Conservation (phyloP, 257 asterid species). For the Rehmannia glutinosa region DNA sequence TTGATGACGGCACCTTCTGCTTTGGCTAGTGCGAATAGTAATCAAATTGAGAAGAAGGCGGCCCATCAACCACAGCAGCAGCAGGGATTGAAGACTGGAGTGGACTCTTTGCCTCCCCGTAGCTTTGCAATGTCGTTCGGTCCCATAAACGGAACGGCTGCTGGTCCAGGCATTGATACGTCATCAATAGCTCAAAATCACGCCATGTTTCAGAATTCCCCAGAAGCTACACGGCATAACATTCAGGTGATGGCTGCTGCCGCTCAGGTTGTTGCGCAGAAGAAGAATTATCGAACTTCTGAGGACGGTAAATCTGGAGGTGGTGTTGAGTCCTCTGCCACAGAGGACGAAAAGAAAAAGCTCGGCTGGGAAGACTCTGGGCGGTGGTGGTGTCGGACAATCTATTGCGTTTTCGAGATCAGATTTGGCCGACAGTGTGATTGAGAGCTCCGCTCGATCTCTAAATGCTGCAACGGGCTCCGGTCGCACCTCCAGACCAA, state of each 20-base stretch:
- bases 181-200: slow-evolving; percentile 73
- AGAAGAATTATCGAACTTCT: slow-evolving; percentile 49
- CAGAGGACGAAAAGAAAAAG: slow-evolving; percentile 67
- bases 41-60: slow-evolving; percentile 55
- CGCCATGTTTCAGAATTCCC: slow-evolving; percentile 59
- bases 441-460: slow-evolving; percentile 55
- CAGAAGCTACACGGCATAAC: slow-evolving; percentile 67
- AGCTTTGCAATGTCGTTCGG: slow-evolving; percentile 85
- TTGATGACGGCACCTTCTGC: slow-evolving; percentile 57
- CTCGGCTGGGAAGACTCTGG: slow-evolving; percentile 35
- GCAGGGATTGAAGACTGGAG: slow-evolving; percentile 41
- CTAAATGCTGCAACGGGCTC: slow-evolving; percentile 35
- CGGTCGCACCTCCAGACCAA: slow-evolving; percentile 43
- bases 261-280: slow-evolving; percentile 48
- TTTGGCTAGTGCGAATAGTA: slow-evolving; percentile 33
- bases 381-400: slow-evolving; percentile 35
- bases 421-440: slow-evolving; percentile 44
- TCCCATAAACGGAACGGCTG: slow-evolving; percentile 47
- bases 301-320: slow-evolving; percentile 63
- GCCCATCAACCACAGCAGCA: slow-evolving; percentile 43
- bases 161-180: slow-evolving; percentile 50
- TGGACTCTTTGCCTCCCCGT: slow-evolving; percentile 58
- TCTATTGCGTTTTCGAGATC: slow-evolving; percentile 77
- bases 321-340: slow-evolving; percentile 32
- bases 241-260: slow-evolving; percentile 63